Evolutionary conservation across 2,329 filamentous ascomycete genomes (phyloP), one percentile per base, ranked within the genome.

Genomic region (Colletotrichum tropicicola): DNA sequence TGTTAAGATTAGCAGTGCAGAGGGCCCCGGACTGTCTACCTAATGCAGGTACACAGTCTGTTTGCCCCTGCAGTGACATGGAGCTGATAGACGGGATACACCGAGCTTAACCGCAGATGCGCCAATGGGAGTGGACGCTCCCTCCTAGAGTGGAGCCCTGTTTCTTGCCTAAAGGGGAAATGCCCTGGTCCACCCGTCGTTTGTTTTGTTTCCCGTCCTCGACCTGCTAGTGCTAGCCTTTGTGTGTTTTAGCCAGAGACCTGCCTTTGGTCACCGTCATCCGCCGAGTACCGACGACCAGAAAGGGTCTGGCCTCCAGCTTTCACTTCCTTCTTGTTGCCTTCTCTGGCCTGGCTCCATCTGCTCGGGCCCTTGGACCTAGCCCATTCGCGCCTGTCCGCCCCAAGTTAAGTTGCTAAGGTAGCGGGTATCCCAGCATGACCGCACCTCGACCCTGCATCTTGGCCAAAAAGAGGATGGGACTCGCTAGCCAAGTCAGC

Each of bases 31-130:
- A 43, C 17, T 21, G 39, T 37, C 21, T 3, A 21, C 25, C 59
- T 60, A 64, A 60, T 54, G 61, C 61, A 65, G 57, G 61, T 55
- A 61, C 61, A 10, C n/a, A 30, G 55, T 41, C 41, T 58, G 25
- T 28, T 17, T 21, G 27, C 59, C 28, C 28, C 57, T 37, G 32
- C 32, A 35, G 12, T 35, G 12, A 4, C 15, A 12, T 43, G 27
- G 19, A 12, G 39, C n/a, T 37, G 47, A 49, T 35, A n/a, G 55
- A 47, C 60, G 47, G 41, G 55, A 54, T 41, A 37, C 23, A 32
- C 32, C 44, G 35, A 65, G 61, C 61, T 60, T 65, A 54, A 49
- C 56, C 17, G 19, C 6, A 12, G 19, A 30, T 13, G 12, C 27
- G 17, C 61, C 57, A 65, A 61, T 65, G 28, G 15, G 10, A 51